Evolutionary conservation across 306 rosid genomes (phyloP).

Genomic region (Morella rubra): DNA sequence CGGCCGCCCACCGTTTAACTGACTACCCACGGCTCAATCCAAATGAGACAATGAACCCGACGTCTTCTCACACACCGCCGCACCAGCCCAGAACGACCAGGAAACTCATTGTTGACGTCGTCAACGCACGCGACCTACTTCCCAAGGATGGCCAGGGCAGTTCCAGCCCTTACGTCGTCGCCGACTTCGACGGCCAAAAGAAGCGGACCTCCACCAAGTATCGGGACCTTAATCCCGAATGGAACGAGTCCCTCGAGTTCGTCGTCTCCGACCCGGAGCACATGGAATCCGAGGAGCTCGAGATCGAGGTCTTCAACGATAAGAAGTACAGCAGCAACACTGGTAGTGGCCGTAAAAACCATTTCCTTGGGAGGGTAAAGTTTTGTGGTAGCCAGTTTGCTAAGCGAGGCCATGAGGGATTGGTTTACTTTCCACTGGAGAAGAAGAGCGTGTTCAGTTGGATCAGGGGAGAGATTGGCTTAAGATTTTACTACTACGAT

Average conservation of each 20-base stretch:
- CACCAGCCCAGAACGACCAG: slow-evolving; percentile 32
- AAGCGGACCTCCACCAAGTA: slow-evolving; percentile 68
- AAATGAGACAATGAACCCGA: slow-evolving; percentile 62
- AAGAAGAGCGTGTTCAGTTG: slow-evolving; percentile 92
- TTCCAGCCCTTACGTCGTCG: slow-evolving; percentile 88
- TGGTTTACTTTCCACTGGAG: slow-evolving; percentile 63
- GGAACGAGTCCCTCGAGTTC: slow-evolving; percentile 86
- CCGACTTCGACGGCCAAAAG: slow-evolving; percentile 80
- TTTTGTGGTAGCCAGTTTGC: slow-evolving; percentile 73
- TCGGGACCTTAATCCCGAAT: slow-evolving; percentile 72
- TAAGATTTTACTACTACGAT: slow-evolving; percentile 58
- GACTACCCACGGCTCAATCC: background rate
- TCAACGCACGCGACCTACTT: slow-evolving; percentile 82
- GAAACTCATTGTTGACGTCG: slow-evolving; percentile 67
- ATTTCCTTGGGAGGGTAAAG: slow-evolving; percentile 83
- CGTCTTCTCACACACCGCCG: slow-evolving; percentile 43
- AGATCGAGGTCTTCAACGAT: slow-evolving; percentile 82
- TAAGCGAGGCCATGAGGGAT: slow-evolving; percentile 67
- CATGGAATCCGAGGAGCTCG: slow-evolving; percentile 88
- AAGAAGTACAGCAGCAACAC: slow-evolving; percentile 60
- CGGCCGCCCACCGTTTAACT: slow-evolving; percentile 30
- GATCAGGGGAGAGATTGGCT: slow-evolving; percentile 81
- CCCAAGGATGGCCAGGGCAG: slow-evolving; percentile 98
- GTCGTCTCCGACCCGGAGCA: slow-evolving; percentile 74
- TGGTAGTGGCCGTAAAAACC: slow-evolving; percentile 73